Conservation (phyloP, 768 basidiomycete genomes). For the Pleurotus cornucopiae region DNA sequence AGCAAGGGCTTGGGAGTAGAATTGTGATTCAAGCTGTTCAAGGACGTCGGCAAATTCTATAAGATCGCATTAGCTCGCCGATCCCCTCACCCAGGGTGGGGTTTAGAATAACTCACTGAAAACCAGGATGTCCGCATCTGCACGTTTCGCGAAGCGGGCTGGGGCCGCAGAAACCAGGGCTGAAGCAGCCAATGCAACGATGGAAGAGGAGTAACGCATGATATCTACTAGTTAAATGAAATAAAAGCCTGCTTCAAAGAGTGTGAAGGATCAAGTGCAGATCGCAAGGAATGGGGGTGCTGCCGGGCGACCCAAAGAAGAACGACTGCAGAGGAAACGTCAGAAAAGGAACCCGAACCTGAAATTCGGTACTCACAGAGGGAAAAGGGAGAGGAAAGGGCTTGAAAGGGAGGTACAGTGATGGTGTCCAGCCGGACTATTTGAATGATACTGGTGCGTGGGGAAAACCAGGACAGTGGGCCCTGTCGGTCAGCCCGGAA, state of each 20-base stretch:
- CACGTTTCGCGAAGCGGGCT: constrained; percentile 35
- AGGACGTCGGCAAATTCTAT: constrained; percentile 74
- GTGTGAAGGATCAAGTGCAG: constrained; percentile 29
- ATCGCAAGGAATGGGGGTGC: constrained; percentile 47
- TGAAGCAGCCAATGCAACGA: constrained; percentile 39
- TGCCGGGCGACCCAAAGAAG: constrained; percentile 67
- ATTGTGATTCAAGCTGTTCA: constrained; percentile 67
- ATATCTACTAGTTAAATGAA: constrained; percentile 21
- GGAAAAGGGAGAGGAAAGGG: constrained; percentile 1
- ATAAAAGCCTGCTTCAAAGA: constrained; percentile 26
- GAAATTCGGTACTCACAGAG: not conserved
- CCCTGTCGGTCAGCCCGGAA: constrained; percentile 9
- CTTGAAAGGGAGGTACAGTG: constrained; percentile 1
- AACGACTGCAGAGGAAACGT: constrained; percentile 2
- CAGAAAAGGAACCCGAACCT: not conserved
- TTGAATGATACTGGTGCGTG: constrained; percentile 7
- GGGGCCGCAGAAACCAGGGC: constrained; percentile 48
- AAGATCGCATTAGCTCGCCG: not conserved
- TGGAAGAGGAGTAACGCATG: constrained; percentile 46
- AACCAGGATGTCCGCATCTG: constrained; percentile 47
- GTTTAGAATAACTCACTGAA: constrained; percentile 44
- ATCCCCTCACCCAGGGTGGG: not conserved
- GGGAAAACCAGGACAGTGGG: constrained; percentile 6
- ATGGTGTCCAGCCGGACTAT: constrained; percentile 1
- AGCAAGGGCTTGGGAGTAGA: constrained; percentile 61